Evolutionary conservation across 495 filamentous ascomycete species (phyloP).

Genomic region (Evansstolkia leycettana): DNA sequence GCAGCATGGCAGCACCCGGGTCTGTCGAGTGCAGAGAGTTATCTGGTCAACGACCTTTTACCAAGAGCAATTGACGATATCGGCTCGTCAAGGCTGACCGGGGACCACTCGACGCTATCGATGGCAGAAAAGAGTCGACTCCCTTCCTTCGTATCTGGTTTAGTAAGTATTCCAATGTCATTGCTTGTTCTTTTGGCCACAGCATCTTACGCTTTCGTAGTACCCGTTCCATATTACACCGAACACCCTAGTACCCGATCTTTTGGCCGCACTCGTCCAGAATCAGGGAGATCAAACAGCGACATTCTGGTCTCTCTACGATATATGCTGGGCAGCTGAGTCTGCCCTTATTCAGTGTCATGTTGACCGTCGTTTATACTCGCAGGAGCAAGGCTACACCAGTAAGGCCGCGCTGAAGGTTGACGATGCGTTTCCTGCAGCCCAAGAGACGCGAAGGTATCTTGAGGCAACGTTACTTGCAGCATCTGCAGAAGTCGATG

Average conservation of each 20-base stretch:
- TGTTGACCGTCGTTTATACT: constrained; percentile 13
- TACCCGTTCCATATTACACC: constrained; percentile 9
- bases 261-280: constrained; percentile 8
- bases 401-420: constrained; percentile 8
- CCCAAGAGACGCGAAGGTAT: constrained; percentile 9
- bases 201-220: constrained; percentile 8
- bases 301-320: constrained; percentile 10
- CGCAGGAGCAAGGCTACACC: constrained; percentile 10
- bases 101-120: constrained; percentile 1
- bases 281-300: constrained; percentile 8
- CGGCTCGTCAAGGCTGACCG: constrained; percentile 6
- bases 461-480: constrained; percentile 11
- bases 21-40: constrained; percentile 11
- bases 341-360: constrained; percentile 15
- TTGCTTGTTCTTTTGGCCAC: neutral
- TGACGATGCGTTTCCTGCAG: constrained; percentile 8
- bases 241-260: constrained; percentile 11
- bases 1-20: constrained; percentile 14
- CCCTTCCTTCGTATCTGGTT: constrained; percentile 6
- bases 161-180: constrained; percentile 10
- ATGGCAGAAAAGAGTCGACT: constrained; percentile 4
- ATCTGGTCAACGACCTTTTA: constrained; percentile 11
- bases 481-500: constrained; percentile 12
- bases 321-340: constrained; percentile 14
- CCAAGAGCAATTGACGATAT: constrained; percentile 9